Conservation (phyloP, 2,329 filamentous ascomycete genomes). For the Stemphylium lycopersici region DNA sequence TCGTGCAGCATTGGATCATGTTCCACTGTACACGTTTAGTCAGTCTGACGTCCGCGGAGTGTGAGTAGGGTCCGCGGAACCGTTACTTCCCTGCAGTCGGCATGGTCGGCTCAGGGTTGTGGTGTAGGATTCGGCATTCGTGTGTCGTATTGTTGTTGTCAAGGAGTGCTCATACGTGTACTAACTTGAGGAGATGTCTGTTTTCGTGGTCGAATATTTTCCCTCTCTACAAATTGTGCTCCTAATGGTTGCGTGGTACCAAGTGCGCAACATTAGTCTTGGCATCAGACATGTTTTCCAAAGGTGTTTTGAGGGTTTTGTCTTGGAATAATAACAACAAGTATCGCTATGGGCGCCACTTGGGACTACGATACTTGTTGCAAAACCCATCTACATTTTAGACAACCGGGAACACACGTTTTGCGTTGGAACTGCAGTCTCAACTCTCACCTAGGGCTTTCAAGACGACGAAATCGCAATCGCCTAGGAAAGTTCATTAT, state of each 20-base stretch:
- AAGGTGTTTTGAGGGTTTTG: too few species aligned
- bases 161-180: background rate
- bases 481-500: background rate
- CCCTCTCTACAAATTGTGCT: background rate
- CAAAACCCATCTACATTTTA: background rate
- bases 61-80: background rate
- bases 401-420: background rate
- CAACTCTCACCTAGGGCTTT: background rate
- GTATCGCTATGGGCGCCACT: background rate
- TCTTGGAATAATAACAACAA: too few species aligned
- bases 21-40: background rate
- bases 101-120: background rate
- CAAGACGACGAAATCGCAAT: background rate
- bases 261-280: background rate
- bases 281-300: background rate
- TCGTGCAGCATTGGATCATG: background rate
- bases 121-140: background rate
- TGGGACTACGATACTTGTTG: background rate
- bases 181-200: background rate
- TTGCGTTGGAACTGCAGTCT: background rate
- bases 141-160: background rate
- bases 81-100: background rate
- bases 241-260: background rate
- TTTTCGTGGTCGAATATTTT: background rate
- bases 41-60: slow-evolving; percentile 4